Conservation (phyloP, 1,139 yeast genomes). For the Suhomyces bolitotheri region DNA sequence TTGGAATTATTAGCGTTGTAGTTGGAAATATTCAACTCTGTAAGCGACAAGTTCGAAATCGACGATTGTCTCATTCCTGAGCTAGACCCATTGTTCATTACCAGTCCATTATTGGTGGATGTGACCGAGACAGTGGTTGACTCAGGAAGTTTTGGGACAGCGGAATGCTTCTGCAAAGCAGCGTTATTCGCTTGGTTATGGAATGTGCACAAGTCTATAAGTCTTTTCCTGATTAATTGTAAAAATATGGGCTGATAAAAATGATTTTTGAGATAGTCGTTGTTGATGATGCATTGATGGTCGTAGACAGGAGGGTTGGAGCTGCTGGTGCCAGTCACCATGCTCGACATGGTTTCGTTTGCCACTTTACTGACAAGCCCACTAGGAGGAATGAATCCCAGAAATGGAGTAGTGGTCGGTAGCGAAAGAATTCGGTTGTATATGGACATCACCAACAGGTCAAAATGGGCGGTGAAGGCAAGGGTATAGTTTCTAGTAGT, state of each 20-base stretch:
- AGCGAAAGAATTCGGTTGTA: conserved; percentile 39
- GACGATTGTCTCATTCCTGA: conserved; percentile 34
- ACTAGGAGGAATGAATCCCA: conserved; percentile 46
- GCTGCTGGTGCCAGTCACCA: conserved; percentile 23
- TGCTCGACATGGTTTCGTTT: conserved; percentile 38
- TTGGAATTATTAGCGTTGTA: conserved; percentile 19
- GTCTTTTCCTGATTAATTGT: conserved; percentile 44
- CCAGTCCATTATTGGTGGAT: conserved; percentile 15
- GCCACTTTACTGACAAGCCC: conserved; percentile 48
- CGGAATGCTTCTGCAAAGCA: conserved; percentile 1
- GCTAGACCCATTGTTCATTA: conserved; percentile 15
- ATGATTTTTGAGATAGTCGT: conserved; percentile 35
- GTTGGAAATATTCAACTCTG: conserved; percentile 40
- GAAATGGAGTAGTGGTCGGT: conserved; percentile 51
- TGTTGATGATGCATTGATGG: conserved; percentile 34
- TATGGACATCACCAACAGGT: conserved; percentile 37
- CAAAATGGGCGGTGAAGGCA: conserved; percentile 39
- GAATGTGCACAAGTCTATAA: conserved; percentile 41
- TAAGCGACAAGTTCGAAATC: conserved; percentile 44
- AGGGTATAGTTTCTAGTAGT: conserved; percentile 36
- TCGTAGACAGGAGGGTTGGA: conserved; percentile 32
- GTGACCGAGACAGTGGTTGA: conserved; percentile 29
- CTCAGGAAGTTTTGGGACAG: conserved; percentile 23
- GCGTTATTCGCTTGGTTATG: conserved; percentile 10
- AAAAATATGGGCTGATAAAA: conserved; percentile 44